Conservation (phyloP, 495 filamentous ascomycete species). For the Xylaria telfairii region DNA sequence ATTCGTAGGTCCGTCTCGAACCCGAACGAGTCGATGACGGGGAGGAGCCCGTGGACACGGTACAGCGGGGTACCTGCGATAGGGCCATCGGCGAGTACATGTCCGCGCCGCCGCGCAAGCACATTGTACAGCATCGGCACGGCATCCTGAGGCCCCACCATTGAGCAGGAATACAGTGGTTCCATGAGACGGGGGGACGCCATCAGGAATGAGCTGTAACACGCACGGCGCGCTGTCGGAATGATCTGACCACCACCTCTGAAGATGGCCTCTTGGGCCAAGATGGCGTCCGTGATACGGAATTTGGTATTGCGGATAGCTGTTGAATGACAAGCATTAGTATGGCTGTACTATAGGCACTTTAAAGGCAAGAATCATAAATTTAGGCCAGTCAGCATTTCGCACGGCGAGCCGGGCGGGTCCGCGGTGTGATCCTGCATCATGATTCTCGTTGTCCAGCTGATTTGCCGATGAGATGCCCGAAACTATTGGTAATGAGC, state of each 20-base stretch:
- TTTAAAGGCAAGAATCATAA: constrained; percentile 16
- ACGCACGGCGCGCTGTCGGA: constrained; percentile 86
- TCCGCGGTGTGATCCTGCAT: constrained; percentile 3
- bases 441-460: constrained; percentile 4
- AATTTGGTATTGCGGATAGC: constrained; percentile 97
- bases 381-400: not conserved
- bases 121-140: constrained; percentile 90
- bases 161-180: constrained; percentile 87
- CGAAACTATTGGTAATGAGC: constrained; percentile 14
- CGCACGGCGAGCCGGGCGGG: not conserved
- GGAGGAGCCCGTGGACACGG: constrained; percentile 84
- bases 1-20: constrained; percentile 97
- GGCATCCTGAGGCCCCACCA: constrained; percentile 91
- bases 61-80: constrained; percentile 97
- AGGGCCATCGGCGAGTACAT: constrained; percentile 90
- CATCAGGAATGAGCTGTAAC: constrained; percentile 96
- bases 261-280: constrained; percentile 90
- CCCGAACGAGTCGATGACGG: constrained; percentile 95
- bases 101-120: constrained; percentile 83
- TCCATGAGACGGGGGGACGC: constrained; percentile 96
- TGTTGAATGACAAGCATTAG: constrained; percentile 43
- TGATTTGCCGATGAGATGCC: constrained; percentile 2
- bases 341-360: constrained; percentile 15
- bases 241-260: constrained; percentile 97
- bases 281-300: constrained; percentile 85